Percentiles rank a stretch among this genome's conserved stretches.
phyloP scores from a whole-genome alignment of 1,139 yeast species.

The Kodamaea derodonti region DNA sequence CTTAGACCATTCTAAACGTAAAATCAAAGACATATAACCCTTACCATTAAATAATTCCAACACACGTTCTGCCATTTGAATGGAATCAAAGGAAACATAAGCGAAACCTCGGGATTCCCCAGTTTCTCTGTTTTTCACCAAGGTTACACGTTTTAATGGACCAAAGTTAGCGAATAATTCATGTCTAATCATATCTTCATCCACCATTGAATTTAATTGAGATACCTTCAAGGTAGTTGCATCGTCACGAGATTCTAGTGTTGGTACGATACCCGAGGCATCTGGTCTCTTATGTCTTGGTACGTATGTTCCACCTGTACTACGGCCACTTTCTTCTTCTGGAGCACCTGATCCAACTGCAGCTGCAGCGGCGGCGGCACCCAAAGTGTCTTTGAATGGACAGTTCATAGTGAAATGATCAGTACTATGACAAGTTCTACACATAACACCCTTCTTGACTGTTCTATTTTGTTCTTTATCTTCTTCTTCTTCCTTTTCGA shows the following conservation, averaged over 20 bases:
- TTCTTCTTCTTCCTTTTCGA: slow-evolving; percentile 53
- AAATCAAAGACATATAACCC: slow-evolving; percentile 89
- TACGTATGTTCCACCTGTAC: slow-evolving; percentile 52
- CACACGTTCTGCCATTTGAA: slow-evolving; percentile 71
- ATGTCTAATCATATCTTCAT: slow-evolving; percentile 75
- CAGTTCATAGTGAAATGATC: slow-evolving; percentile 92
- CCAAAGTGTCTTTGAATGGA: slow-evolving; percentile 92
- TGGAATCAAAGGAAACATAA: slow-evolving; percentile 79
- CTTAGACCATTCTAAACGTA: slow-evolving; percentile 68
- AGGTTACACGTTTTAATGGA: slow-evolving; percentile 73
- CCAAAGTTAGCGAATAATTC: slow-evolving; percentile 72
- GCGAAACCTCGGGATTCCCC: slow-evolving; percentile 96
- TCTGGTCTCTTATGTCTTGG: slow-evolving; percentile 75
- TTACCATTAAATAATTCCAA: slow-evolving; percentile 78
- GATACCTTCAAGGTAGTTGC: slow-evolving; percentile 86
- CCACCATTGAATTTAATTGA: slow-evolving; percentile 82
- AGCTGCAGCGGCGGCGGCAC: slow-evolving; percentile 41
- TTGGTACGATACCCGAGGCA: slow-evolving; percentile 52
- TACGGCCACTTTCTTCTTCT: slow-evolving; percentile 18
- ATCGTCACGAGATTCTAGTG: slow-evolving; percentile 70
- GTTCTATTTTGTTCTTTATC: slow-evolving; percentile 50
- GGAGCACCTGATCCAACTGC: slow-evolving; percentile 31
- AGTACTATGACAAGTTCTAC: slow-evolving; percentile 92
- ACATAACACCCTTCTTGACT: slow-evolving; percentile 21
- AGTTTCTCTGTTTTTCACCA: slow-evolving; percentile 89